Conservation (phyloP, 768 basidiomycete genomes). For the Lentinula aciculospora region DNA sequence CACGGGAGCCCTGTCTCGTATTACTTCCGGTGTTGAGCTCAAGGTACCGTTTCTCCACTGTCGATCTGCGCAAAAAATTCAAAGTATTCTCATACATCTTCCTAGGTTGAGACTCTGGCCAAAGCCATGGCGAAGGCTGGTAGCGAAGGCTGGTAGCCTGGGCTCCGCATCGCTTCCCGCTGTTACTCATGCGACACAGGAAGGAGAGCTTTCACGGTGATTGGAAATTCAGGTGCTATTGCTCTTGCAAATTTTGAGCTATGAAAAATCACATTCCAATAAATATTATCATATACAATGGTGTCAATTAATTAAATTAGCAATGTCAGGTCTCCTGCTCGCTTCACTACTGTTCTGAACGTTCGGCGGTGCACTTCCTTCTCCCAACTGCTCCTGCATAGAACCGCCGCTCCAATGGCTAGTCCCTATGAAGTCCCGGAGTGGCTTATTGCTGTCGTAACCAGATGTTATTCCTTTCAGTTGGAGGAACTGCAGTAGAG, state of each 20-base stretch:
- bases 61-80: neutral
- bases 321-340: too few relatives aligned
- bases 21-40: conserved; percentile 37
- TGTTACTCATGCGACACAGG: conserved; percentile 34
- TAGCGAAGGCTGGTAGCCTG: conserved; percentile 41
- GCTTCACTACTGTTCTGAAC: too few relatives aligned
- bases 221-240: conserved; percentile 47
- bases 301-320: too few relatives aligned
- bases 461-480: too few relatives aligned
- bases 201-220: conserved; percentile 43
- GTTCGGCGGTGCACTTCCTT: too few relatives aligned
- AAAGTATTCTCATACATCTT: neutral
- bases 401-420: too few relatives aligned
- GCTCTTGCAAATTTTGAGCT: conserved; percentile 25
- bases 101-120: conserved; percentile 46
- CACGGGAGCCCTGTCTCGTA: conserved; percentile 27
- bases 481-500: too few relatives aligned
- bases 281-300: too few relatives aligned
- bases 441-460: too few relatives aligned
- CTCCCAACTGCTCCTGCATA: too few relatives aligned
- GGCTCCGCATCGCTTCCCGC: conserved; percentile 46
- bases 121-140: conserved; percentile 53
- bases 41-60: conserved; percentile 24
- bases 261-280: neutral
- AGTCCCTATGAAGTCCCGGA: too few relatives aligned